These are phyloP conservation scores for Glomus cerebriforme DNA, from an alignment of 192 early-diverging fungal genomes.

Conservation along the genomic window DNA sequence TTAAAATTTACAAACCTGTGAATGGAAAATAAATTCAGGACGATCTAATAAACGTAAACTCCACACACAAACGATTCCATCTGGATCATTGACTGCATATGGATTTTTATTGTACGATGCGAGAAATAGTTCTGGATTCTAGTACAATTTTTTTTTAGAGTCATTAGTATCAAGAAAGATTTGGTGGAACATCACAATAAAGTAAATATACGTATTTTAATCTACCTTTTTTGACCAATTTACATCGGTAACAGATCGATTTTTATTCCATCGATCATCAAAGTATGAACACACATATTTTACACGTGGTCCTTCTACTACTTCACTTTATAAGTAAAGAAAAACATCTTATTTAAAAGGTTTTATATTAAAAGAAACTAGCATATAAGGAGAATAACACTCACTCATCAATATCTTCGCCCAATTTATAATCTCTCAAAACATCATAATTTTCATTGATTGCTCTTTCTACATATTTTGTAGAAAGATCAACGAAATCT, in stretches of 20 bases:
- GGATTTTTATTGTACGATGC: conserved; percentile 93
- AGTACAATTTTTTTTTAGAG: neutral
- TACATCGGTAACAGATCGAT: conserved; percentile 89
- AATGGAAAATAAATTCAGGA: conserved; percentile 95
- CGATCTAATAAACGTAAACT: conserved; percentile 84
- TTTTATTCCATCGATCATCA: conserved; percentile 83
- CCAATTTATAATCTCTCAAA: conserved; percentile 89
- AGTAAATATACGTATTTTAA: neutral
- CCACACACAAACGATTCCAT: conserved; percentile 96
- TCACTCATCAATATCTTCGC: conserved; percentile 55
- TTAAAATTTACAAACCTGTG: conserved; percentile 55
- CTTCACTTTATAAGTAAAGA: conserved; percentile 49
- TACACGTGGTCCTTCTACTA: conserved; percentile 65
- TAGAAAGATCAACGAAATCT: conserved; percentile 83
- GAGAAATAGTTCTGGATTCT: conserved; percentile 87
- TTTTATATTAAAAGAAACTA: neutral
- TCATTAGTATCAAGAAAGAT: neutral
- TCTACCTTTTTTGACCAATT: conserved; percentile 86
- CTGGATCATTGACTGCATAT: conserved; percentile 81
- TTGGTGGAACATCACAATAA: neutral
- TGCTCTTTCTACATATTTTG: conserved; percentile 89
- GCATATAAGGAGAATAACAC: neutral
- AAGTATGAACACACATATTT: conserved; percentile 71
- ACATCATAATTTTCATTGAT: conserved; percentile 89
- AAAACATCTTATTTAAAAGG: neutral